Evolutionary conservation across 192 early-diverging fungal genomes (phyloP).

Genomic region (Coemansia sp.): DNA sequence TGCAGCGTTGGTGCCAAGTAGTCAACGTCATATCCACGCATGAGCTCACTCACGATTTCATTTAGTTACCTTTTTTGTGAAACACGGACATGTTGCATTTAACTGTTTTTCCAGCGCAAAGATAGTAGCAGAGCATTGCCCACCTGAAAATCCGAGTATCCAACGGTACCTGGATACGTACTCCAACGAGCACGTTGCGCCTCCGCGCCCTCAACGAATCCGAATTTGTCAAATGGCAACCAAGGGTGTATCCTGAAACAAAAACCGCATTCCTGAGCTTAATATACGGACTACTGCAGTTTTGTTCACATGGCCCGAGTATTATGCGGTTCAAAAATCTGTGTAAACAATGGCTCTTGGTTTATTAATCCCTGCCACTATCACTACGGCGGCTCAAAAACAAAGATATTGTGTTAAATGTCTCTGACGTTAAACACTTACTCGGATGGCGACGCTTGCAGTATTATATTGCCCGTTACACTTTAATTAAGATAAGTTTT

Average conservation of each 20-base stretch:
- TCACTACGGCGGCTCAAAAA: no score
- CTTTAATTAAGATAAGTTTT: no score
- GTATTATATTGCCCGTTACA: no score
- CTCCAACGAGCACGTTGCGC: background rate
- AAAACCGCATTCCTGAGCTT: background rate
- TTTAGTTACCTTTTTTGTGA: background rate
- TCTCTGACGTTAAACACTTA: no score
- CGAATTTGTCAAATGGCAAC: background rate
- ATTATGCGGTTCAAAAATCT: background rate
- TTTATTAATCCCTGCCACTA: slow-evolving; percentile 1
- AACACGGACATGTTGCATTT: background rate
- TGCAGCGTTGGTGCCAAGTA: background rate
- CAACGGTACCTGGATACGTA: slow-evolving; percentile 8
- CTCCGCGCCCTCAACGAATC: background rate
- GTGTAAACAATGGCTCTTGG: background rate
- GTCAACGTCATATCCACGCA: background rate
- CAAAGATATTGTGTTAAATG: background rate
- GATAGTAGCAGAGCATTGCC: background rate
- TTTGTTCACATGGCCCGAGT: background rate
- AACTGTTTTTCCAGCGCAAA: background rate
- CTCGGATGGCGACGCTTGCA: no score
- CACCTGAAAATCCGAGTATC: slow-evolving; percentile 2
- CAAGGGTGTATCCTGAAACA: background rate
- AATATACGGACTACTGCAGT: background rate
- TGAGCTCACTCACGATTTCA: background rate